Evolutionary conservation across 441 rosid species (phyloP), one percentile per base, ranked within the genome.

Genomic region (Adansonia madagascariensis): DNA sequence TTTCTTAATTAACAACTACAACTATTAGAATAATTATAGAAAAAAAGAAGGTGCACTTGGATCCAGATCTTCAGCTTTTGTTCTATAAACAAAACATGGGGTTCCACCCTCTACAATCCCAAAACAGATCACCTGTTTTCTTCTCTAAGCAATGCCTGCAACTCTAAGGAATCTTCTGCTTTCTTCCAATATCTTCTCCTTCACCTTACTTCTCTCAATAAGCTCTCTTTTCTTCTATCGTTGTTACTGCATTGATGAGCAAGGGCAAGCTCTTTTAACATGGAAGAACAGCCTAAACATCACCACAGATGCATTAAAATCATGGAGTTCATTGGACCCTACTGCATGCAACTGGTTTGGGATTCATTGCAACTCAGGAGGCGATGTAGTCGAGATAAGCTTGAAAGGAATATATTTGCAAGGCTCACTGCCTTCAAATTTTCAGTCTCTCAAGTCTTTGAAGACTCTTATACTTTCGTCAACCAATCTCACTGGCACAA

Each of bases 61-160:
- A 92, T 93, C 95, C 89, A 88, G 91, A 91, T 86, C 94, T 89
- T 79, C 82, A 79, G 87, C 87, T 81, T 87, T 86, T 84, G 79
- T 86, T 83, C 86, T 93, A 90, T 91, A 91, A 91, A 89, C 93
- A 86, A 91, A 90, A 86, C 94, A 87, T 90, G 91, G 93, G 91
- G 88, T 88, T 91, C 84, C 84, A 9, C 90, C 89, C 91, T 94
- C 92, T 76, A 83, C 98, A 91, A 94, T 94, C 97, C 97, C 97
- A 85, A 94, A 78, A 83, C 93, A 86, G 80, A 82, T 82, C 87
- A 79, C 56, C 86, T 78, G 76, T 82, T 84, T 75, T 76, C 83
- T 64, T 85, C 85, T 80, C 85, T 61, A 81, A 79, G 74, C 86
- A 87, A 91, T 88, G 93, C 84, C 95, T 86, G 86, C 85, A 81